Conservation (phyloP, 139 green algal genomes). For the Limnomonas spitsbergensis region DNA sequence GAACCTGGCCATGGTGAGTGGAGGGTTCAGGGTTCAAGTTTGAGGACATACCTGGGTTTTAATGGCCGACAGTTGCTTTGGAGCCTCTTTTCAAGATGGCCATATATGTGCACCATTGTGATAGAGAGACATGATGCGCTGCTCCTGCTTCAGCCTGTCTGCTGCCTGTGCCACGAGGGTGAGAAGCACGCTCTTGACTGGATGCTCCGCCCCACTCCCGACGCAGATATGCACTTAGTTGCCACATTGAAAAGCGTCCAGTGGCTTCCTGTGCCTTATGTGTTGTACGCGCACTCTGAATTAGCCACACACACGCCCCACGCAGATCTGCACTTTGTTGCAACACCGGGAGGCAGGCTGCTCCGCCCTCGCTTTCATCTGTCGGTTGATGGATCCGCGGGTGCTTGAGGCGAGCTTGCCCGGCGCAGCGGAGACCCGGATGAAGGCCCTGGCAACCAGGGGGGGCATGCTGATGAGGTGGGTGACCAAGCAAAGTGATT, state of each 20-base stretch:
- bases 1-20: neutral
- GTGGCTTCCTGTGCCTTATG: neutral
- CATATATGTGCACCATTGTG: too few species aligned
- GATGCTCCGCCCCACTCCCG: too few species aligned
- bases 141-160: too few species aligned
- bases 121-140: too few species aligned
- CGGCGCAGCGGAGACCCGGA: neutral
- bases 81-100: neutral
- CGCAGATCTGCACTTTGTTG: conserved; percentile 14
- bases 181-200: too few species aligned
- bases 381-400: neutral
- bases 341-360: conserved; percentile 74
- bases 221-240: too few species aligned
- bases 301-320: neutral
- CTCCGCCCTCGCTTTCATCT: conserved; percentile 63
- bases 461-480: neutral
- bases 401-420: neutral
- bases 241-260: too few species aligned
- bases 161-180: too few species aligned
- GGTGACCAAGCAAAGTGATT: too few species aligned
- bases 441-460: neutral
- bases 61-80: neutral
- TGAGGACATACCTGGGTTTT: too few species aligned
- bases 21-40: too few species aligned
- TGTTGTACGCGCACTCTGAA: neutral